phyloP scores from a whole-genome alignment of 148 eudicot species.

The Rhododendron simsii region DNA sequence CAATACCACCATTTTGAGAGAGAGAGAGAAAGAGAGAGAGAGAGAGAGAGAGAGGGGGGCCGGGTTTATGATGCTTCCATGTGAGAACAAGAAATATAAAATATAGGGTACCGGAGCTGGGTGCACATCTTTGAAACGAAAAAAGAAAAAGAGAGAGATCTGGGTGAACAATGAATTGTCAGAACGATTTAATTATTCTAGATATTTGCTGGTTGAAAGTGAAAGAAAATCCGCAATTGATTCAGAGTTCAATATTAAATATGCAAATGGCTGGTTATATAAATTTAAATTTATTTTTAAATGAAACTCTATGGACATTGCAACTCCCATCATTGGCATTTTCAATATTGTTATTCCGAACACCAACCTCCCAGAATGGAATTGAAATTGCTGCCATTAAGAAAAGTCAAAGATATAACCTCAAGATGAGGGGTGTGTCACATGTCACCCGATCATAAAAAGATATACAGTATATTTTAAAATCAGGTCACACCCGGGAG shows the following conservation, averaged over 20 bases:
- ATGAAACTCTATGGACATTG: not conserved
- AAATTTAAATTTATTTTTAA: not conserved
- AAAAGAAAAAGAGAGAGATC: no score
- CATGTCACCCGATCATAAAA: not conserved
- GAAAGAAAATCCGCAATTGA: not conserved
- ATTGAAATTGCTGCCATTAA: not conserved
- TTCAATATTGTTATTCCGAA: not conserved
- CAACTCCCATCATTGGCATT: not conserved
- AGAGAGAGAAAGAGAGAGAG: not conserved
- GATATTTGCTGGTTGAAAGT: not conserved
- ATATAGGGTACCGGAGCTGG: not conserved
- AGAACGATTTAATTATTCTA: not conserved
- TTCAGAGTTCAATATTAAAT: not conserved
- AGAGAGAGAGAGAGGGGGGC: not conserved
- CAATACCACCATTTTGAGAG: conserved; percentile 10
- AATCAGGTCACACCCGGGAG: no score
- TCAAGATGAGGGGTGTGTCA: not conserved
- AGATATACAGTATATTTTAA: no score
- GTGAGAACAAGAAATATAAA: not conserved
- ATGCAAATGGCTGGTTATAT: not conserved
- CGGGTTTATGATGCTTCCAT: not conserved
- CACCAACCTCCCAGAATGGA: not conserved
- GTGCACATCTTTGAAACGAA: not conserved
- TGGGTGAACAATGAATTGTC: not conserved
- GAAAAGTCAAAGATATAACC: not conserved